Base-by-base conservation (phyloP, 2,329 filamentous ascomycete genomes). In the Boeremia exigua region DNA sequence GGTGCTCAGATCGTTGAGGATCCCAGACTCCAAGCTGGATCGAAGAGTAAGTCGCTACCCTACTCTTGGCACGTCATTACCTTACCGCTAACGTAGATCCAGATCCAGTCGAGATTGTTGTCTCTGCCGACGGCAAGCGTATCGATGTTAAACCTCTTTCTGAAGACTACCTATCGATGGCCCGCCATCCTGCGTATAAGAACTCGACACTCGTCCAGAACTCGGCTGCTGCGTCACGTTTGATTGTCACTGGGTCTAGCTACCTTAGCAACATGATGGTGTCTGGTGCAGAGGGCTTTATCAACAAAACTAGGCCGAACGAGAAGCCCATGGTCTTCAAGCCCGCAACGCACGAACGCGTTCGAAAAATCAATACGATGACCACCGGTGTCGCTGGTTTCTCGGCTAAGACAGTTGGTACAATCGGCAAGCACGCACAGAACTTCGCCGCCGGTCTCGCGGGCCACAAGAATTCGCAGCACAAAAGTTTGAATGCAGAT, bases 111-210 rank as follows among this genome's bases (percentile, higher is more conserved):
- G 89, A 93, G 70, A 89, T 95, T 61, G 82, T 88, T 2, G 84
- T 95, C 37, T 90, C 89, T 2, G 69, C 81, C 25, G 88, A 91
- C 59, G 88, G 88, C 44, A 85, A 87, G 56, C 85, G 85, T 54
- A 88, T 86, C 84, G 82, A 84, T 14, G 87, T 94, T 40, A 82
- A 85, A 28, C 89, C 89, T 2, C 83, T 88, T 14, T 83, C 84
- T 1, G 80, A 86, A 44, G 87, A 91, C 65, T 92, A 95, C 67
- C 82, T 95, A 38, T 86, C 88, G 53, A 86, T 90, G 79, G 84
- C 91, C 37, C 83, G 90, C 68, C 93, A 98, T 69, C 95, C 95
- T 0, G 90, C 92, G n/a, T 99, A 97, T 78, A 87, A 90, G 69
- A 89, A 91, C 72, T 96, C 91, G 0, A 86, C 88, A 15, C 81